Percentiles rank a stretch among this genome's conserved stretches.
Evolutionary conservation across 2,329 filamentous ascomycete genomes (phyloP).

Genomic region (Fusarium sp.): DNA sequence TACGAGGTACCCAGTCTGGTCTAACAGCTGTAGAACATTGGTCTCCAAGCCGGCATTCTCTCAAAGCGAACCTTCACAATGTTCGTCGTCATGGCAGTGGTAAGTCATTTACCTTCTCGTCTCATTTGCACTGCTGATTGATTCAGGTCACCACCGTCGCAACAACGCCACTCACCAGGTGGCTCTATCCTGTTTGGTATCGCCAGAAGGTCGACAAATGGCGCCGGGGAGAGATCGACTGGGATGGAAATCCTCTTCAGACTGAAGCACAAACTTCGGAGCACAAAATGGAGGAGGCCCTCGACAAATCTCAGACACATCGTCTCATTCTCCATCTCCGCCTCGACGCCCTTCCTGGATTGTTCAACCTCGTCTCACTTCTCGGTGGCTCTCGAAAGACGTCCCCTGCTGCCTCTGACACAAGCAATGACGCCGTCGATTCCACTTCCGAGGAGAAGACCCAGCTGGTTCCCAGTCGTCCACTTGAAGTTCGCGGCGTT

Average conservation of each 20-base stretch:
- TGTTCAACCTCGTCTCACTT: conserved; percentile 46
- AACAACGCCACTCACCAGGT: conserved; percentile 80
- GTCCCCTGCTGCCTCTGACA: neutral
- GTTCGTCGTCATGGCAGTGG: conserved; percentile 91
- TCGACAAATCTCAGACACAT: conserved; percentile 43
- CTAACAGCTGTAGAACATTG: conserved; percentile 67
- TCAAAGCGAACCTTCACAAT: conserved; percentile 88
- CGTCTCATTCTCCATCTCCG: conserved; percentile 45
- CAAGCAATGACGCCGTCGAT: neutral
- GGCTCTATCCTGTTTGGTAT: conserved; percentile 76
- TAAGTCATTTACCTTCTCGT: neutral
- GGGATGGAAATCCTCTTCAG: conserved; percentile 64
- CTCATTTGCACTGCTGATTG: neutral
- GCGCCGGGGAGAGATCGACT: conserved; percentile 90
- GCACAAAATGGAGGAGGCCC: conserved; percentile 42
- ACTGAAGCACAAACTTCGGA: conserved; percentile 41
- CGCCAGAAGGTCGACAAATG: conserved; percentile 63
- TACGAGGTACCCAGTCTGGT: fast-evolving
- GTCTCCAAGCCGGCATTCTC: conserved; percentile 83
- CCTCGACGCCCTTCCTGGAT: conserved; percentile 44
- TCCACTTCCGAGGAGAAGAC: conserved; percentile 7
- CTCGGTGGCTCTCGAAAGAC: conserved; percentile 39
- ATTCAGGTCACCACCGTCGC: conserved; percentile 77
- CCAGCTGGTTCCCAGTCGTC: conserved; percentile 1
- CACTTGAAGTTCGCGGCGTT: conserved; percentile 71